Conservation (phyloP, 2,329 filamentous ascomycete species). For the Gremmenia infestans region DNA sequence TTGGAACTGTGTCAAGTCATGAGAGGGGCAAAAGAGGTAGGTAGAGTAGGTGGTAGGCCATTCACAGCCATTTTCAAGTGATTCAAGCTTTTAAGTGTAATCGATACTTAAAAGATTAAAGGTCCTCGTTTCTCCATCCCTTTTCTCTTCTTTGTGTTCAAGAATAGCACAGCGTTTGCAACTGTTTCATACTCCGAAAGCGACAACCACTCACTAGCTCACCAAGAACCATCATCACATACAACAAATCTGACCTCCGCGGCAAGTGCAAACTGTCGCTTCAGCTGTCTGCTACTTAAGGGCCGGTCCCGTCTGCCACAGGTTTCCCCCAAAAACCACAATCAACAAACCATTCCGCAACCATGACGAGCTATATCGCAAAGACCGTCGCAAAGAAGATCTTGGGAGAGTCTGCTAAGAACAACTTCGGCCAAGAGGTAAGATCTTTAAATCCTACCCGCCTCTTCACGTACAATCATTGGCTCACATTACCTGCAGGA, state of each 20-base stretch:
- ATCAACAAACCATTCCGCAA: slow-evolving; percentile 20
- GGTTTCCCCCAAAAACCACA: background rate
- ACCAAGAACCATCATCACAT: background rate
- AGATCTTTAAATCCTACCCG: slow-evolving; percentile 17
- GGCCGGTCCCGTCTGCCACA: background rate
- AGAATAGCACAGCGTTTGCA: background rate
- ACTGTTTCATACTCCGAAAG: background rate
- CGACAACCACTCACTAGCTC: background rate
- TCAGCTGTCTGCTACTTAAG: slow-evolving; percentile 11
- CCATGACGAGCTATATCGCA: slow-evolving; percentile 49
- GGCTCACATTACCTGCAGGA: slow-evolving; percentile 51
- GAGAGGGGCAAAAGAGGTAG: background rate
- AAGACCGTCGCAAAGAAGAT: slow-evolving; percentile 54
- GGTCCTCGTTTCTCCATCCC: background rate
- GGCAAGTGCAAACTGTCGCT: background rate
- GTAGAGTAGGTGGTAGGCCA: background rate
- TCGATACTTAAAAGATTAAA: background rate
- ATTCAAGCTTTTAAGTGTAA: background rate
- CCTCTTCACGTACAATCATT: background rate
- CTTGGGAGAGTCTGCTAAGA: slow-evolving; percentile 50
- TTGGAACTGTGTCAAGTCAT: background rate
- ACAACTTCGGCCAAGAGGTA: slow-evolving; percentile 55
- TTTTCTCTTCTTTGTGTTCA: background rate
- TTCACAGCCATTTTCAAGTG: background rate
- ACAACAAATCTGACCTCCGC: background rate